A percentile compares a stretch with the other conserved stretches of the same genome.
Conservation (phyloP, 2,329 filamentous ascomycete genomes). For the Fusarium continuum region DNA sequence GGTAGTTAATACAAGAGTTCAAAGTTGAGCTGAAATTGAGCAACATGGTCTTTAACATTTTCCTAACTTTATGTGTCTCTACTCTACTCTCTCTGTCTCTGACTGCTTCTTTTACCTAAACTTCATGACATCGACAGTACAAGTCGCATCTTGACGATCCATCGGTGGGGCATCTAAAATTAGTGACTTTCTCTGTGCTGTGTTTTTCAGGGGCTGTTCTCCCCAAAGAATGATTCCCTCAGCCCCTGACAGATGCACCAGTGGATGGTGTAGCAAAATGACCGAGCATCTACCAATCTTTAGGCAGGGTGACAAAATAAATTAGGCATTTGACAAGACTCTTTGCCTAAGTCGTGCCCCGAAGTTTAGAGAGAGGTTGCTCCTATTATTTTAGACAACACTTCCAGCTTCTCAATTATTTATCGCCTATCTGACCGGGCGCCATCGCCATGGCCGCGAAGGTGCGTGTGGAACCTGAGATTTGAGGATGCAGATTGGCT, state of each 20-base stretch:
- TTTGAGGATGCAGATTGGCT: slow-evolving; percentile 33
- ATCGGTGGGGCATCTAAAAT: slow-evolving; percentile 38
- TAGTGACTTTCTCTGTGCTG: slow-evolving; percentile 23
- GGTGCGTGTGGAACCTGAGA: slow-evolving; percentile 10
- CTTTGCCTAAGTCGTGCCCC: too few species aligned
- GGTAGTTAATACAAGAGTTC: neutral
- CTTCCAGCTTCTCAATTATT: too few species aligned
- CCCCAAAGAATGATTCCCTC: slow-evolving; percentile 9
- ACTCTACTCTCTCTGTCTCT: neutral
- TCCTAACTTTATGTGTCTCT: neutral
- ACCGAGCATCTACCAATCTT: too few species aligned
- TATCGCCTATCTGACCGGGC: neutral
- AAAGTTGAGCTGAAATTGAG: neutral
- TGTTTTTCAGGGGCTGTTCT: slow-evolving; percentile 24
- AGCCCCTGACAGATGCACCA: slow-evolving; percentile 30
- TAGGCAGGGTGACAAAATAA: too few species aligned
- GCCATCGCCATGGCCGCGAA: slow-evolving; percentile 22
- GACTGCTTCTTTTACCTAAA: neutral
- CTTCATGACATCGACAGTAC: slow-evolving; percentile 31
- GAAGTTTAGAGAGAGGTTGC: too few species aligned
- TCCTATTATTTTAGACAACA: too few species aligned
- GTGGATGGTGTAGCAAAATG: too few species aligned
- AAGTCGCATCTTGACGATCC: slow-evolving; percentile 13
- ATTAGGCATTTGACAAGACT: too few species aligned
- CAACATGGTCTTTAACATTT: neutral